phyloP scores from a whole-genome alignment of 441 rosid species.

The Manihot esculenta region DNA sequence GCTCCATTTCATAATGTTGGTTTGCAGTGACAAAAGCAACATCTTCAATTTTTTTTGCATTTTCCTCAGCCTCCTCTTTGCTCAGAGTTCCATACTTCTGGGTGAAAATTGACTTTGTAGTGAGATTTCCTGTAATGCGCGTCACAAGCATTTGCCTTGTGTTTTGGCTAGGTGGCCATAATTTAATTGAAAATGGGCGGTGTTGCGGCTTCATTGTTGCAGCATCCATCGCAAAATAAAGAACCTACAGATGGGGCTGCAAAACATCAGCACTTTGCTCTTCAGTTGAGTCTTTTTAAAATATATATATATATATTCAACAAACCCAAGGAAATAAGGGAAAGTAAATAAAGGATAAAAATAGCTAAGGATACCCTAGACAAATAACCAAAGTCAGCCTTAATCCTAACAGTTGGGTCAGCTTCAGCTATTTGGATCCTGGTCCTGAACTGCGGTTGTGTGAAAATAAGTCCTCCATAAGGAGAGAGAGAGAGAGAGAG shows the following conservation, averaged over 20 bases:
- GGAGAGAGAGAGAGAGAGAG: no score
- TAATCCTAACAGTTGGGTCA: background rate
- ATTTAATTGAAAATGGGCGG: slow-evolving; percentile 64
- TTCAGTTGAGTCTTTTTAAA: background rate
- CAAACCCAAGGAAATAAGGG: background rate
- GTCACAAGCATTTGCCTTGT: slow-evolving; percentile 75
- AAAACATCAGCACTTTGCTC: background rate
- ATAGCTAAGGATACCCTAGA: background rate
- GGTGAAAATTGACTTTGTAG: slow-evolving; percentile 70
- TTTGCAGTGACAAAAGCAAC: slow-evolving; percentile 54
- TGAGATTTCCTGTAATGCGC: slow-evolving; percentile 69
- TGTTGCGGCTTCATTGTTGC: slow-evolving; percentile 46
- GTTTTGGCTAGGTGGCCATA: slow-evolving; percentile 87
- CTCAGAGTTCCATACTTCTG: slow-evolving; percentile 72
- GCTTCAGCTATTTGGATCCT: background rate
- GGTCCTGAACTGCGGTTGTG: background rate
- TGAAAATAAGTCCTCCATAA: no score
- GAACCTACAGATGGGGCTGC: background rate
- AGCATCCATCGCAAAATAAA: slow-evolving; percentile 43
- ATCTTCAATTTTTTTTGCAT: slow-evolving; percentile 74
- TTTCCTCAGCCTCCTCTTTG: slow-evolving; percentile 73
- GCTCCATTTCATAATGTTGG: slow-evolving; percentile 77
- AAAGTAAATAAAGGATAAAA: background rate
- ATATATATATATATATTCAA: no score
- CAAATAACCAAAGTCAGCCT: background rate